Evolutionary conservation across 805 yeast species (phyloP).

Genomic region (Saturnispora hagleri): DNA sequence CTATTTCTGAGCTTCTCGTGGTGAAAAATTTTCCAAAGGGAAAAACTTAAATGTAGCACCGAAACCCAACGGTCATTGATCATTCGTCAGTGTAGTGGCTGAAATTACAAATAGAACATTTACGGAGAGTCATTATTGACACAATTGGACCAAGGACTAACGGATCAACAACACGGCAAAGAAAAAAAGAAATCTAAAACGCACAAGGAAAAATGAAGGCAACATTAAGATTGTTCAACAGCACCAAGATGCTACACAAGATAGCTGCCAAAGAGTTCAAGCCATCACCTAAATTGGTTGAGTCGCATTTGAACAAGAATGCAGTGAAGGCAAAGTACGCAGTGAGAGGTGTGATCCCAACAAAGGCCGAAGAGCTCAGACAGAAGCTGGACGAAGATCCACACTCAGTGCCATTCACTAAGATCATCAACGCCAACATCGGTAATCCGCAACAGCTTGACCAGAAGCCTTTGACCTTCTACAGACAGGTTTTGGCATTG

Average conservation of each 20-base stretch:
- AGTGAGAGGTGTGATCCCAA: constrained; percentile 91
- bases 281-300: constrained; percentile 30
- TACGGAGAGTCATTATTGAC: not conserved
- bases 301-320: constrained; percentile 55
- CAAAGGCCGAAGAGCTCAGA: constrained; percentile 79
- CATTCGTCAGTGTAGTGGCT: not conserved
- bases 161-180: not conserved
- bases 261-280: constrained; percentile 15
- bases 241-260: constrained; percentile 4
- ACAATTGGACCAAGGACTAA: not conserved
- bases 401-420: constrained; percentile 60
- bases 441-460: constrained; percentile 98
- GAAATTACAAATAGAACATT: not conserved
- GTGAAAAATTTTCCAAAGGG: not conserved
- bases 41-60: not conserved
- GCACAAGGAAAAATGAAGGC: not conserved
- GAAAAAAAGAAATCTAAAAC: not conserved
- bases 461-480: constrained; percentile 91
- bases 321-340: constrained; percentile 90
- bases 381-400: constrained; percentile 45
- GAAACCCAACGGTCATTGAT: not conserved
- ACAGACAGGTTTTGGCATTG: constrained; percentile 80
- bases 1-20: not conserved
- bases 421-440: constrained; percentile 82
- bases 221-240: constrained; percentile 3